These are phyloP conservation scores for Misopates orontium DNA, from an alignment of 257 asterid genomes.

Conservation along the genomic window DNA sequence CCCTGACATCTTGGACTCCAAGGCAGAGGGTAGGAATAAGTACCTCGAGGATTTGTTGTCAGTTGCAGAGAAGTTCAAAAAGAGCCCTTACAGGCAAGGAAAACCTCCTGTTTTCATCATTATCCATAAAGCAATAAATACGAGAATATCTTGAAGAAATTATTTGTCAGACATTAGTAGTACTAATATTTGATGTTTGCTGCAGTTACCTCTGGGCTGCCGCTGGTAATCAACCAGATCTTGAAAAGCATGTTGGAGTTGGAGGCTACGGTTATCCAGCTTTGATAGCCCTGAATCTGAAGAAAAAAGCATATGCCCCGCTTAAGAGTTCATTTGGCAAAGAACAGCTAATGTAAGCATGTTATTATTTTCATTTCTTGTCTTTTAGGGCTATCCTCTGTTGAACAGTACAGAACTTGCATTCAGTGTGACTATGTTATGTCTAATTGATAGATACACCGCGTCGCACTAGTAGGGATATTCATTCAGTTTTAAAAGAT, in stretches of 20 bases:
- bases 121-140: constrained; percentile 1
- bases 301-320: constrained; percentile 84
- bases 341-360: constrained; percentile 65
- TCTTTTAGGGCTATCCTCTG: background rate
- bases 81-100: constrained; percentile 81
- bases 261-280: constrained; percentile 99
- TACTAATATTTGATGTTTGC: constrained; percentile 15
- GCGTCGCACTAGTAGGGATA: too few species aligned
- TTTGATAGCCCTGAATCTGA: constrained; percentile 75
- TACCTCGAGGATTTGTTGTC: constrained; percentile 69
- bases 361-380: background rate
- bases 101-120: constrained; percentile 13
- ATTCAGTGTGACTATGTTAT: too few species aligned
- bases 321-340: constrained; percentile 79
- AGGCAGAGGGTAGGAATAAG: constrained; percentile 87
- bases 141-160: background rate
- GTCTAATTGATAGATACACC: too few species aligned
- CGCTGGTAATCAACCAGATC: constrained; percentile 87
- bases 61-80: constrained; percentile 81
- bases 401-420: too few species aligned
- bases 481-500: too few species aligned
- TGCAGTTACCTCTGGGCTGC: constrained; percentile 92
- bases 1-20: constrained; percentile 94
- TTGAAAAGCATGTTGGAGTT: constrained; percentile 81
- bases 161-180: constrained; percentile 4